Evolutionary conservation across 1,284 basidiomycete genomes (phyloP), one percentile per base, ranked within the genome.

Genomic region (Cryptococcus wingfieldii): DNA sequence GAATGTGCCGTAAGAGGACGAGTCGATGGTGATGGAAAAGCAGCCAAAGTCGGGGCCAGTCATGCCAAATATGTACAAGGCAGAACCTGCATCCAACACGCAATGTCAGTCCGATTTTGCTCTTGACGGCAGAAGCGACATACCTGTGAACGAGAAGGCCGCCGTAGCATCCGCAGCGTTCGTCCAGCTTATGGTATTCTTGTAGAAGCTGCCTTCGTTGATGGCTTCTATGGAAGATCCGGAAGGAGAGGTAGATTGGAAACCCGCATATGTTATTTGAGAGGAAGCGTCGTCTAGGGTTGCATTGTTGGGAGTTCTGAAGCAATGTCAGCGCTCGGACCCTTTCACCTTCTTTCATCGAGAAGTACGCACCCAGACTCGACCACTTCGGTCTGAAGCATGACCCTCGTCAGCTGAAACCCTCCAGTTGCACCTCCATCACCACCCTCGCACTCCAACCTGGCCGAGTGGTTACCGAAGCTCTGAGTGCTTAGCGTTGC

Each of bases 1-100:
- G 53, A 54, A 67, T 6, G 55, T 58, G 3, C 64, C 63, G 18
- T 50, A 34, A 1, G 38, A 18, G 4, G 41, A 23, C 2, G 44
- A 47, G 46, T 71, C 64, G 27, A 69, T 46, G 2, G 42, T 46
- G 23, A 70, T 38, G n/a, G 53, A 43, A 45, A 63, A 71, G 3
- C 49, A 47, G 1, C 64, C 66, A 54, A 68, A 69, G 1, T 47
- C 57, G 6, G 68, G 63, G 2, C 69, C 69, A 6, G 68, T 69
- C 45, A 63, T 58, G 12, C 68, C 69, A 54, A 65, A 67, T n/a
- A 71, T 42, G 39, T 67, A 69, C 10, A 68, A 7, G 19, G 68
- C 68, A 48, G 61, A 62, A 5, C 65, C 64, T 67, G 50, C 7
- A 25, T n/a, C 38, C 12, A 9, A 34, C 4, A 50, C n/a, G 18